Evolutionary conservation across 2,329 filamentous ascomycete species (phyloP), one percentile per base, ranked within the genome.

Genomic region (Malbranchea cinnamomea): DNA sequence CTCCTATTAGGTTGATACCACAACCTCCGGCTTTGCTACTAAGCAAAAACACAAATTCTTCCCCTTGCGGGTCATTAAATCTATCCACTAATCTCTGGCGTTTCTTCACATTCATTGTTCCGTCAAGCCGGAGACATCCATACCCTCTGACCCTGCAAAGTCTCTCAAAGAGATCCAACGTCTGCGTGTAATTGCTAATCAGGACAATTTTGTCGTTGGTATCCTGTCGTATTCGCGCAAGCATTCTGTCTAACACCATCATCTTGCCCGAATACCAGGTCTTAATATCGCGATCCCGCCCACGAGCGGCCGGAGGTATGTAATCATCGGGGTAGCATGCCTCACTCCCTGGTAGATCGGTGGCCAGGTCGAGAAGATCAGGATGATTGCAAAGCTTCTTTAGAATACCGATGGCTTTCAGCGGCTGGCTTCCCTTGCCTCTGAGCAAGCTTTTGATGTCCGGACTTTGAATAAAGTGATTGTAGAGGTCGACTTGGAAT

Each of bases 371-470:
- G 19, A 98, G 70, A 3, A 98, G 68, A 49, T 98, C 89, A 0
- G 89, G 89, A 46, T 98, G 89, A 44, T 98, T 98, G 63, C 91
- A 98, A 9, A 98, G 74, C 54, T 98, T 98, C 60, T 98, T 98
- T 47, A 98, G 67, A 42, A 98, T 75, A 26, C 83, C 84, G 53
- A 98, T 98, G 5, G 89, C 89, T 54, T 95, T 95, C 27, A 98
- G 66, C 2, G 89, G 89, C 46, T 95, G 87, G 35, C 84, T 94
- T 15, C 85, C 87, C 56, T 94, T 95, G 37, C 89, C 89, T 41
- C 81, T 74, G 20, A 98, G 68, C 25, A 98, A 63, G 31, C 80
- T 84, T 50, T 91, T 84, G 46, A 98, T 95, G 37, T 92, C 82
- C 0, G 89, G 87, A 36, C 85, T 94, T 28, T 79, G 82, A 54